Percentiles rank a stretch among this genome's conserved stretches.
phyloP scores from a whole-genome alignment of 2,329 filamentous ascomycete genomes.

The Fusarium solani-melongenae region DNA sequence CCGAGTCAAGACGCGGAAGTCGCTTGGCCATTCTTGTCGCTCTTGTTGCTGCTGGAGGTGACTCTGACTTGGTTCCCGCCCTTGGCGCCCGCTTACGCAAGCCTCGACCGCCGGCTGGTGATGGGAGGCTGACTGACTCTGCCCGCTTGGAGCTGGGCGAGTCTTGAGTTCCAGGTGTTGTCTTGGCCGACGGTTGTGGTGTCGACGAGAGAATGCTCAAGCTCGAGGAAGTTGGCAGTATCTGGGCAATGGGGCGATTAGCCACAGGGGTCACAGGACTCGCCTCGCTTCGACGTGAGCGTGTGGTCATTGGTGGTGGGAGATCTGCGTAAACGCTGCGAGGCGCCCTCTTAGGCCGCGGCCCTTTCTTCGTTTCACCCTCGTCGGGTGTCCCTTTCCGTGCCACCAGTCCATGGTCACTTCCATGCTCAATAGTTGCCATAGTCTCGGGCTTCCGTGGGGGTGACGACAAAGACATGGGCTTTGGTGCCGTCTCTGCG shows the following conservation, averaged over 20 bases:
- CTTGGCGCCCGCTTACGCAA: conserved; percentile 30
- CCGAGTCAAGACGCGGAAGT: conserved; percentile 48
- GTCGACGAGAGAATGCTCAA: conserved; percentile 55
- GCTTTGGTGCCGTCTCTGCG: conserved; percentile 19
- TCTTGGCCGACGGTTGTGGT: conserved; percentile 51
- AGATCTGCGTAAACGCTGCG: conserved; percentile 27
- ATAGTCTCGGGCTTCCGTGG: conserved; percentile 7
- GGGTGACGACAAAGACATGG: conserved; percentile 25
- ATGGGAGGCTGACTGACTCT: conserved; percentile 38
- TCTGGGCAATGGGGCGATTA: conserved; percentile 15
- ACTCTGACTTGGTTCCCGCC: conserved; percentile 38
- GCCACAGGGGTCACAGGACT: conserved; percentile 39
- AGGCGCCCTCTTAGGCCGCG: conserved; percentile 23
- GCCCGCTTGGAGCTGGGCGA: conserved; percentile 41
- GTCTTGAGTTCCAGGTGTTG: conserved; percentile 50
- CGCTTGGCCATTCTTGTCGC: conserved; percentile 36
- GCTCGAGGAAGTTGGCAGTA: conserved; percentile 48
- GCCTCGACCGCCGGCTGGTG: conserved; percentile 34
- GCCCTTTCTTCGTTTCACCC: background rate
- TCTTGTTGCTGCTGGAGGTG: conserved; percentile 42
- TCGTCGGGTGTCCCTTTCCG: background rate
- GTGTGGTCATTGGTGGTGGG: conserved; percentile 41
- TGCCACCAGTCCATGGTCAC: background rate
- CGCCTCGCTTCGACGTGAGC: conserved; percentile 34
- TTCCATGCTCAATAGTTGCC: conserved; percentile 21